These are phyloP conservation scores for Saccharomycopsis crataegensis DNA, from an alignment of 1,139 yeast genomes.

Conservation along the genomic window DNA sequence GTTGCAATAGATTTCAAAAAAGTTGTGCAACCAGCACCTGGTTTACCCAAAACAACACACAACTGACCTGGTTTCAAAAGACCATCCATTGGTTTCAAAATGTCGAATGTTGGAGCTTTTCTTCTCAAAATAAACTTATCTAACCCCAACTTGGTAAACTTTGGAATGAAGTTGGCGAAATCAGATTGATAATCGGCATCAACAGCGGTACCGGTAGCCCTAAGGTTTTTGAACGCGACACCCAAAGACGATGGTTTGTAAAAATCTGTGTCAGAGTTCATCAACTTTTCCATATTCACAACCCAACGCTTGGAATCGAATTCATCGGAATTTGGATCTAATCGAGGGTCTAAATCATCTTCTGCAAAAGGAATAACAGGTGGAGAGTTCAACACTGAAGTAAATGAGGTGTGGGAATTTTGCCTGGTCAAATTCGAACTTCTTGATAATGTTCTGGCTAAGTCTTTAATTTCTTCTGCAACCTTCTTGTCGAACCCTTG, in stretches of 20 bases:
- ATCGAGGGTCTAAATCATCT: constrained; percentile 14
- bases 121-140: constrained; percentile 2
- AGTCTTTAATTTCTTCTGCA: constrained; percentile 33
- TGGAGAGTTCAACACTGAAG: neutral
- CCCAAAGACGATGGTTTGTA: constrained; percentile 62
- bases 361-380: neutral
- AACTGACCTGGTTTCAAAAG: constrained; percentile 43
- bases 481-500: constrained; percentile 33
- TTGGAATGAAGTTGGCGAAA: constrained; percentile 28
- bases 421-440: constrained; percentile 1
- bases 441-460: constrained; percentile 35
- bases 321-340: constrained; percentile 35
- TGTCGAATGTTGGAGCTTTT: constrained; percentile 26
- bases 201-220: constrained; percentile 69
- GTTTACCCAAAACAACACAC: constrained; percentile 48
- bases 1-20: constrained; percentile 34
- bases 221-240: constrained; percentile 56
- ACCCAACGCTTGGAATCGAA: constrained; percentile 69
- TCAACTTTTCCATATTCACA: constrained; percentile 52
- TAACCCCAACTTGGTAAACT: constrained; percentile 1
- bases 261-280: constrained; percentile 52
- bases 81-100: constrained; percentile 38
- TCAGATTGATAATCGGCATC: constrained; percentile 79
- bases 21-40: constrained; percentile 50
- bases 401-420: neutral